Conservation (phyloP, 306 rosid genomes). For the Betula pendula region DNA sequence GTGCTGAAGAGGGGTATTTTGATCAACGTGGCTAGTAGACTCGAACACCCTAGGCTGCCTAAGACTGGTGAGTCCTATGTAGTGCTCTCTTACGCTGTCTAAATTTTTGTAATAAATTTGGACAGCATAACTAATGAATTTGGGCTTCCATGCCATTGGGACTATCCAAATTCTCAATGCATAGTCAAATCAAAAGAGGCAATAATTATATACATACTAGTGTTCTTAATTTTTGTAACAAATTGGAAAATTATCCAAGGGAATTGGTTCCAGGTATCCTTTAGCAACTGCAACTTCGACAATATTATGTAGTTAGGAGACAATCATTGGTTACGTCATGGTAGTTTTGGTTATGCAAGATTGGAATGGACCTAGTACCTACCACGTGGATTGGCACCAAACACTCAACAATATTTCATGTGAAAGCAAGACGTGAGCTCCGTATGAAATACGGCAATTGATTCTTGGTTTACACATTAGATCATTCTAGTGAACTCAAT, state of each 20-base stretch:
- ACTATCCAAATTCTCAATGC: not conserved
- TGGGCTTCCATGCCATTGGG: not conserved
- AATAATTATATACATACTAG: no score
- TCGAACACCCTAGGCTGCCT: no score
- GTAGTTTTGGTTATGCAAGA: not conserved
- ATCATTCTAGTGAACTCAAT: no score
- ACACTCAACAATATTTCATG: not conserved
- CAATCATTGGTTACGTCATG: not conserved
- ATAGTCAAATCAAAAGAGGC: not conserved
- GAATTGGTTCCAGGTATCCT: no score
- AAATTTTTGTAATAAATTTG: no score
- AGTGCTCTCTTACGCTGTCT: no score
- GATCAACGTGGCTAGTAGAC: no score
- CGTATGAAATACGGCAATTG: no score
- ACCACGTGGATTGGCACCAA: conserved; percentile 33
- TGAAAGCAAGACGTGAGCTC: not conserved
- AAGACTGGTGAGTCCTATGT: no score
- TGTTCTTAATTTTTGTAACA: not conserved
- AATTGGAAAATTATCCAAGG: not conserved
- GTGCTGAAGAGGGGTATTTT: no score
- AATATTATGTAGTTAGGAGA: not conserved
- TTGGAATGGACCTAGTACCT: conserved; percentile 18
- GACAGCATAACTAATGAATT: no score
- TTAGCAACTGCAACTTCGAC: not conserved
- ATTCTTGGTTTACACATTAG: no score